Conservation (phyloP, 2,329 filamentous ascomycete genomes). For the Paecilomyces fulvus region DNA sequence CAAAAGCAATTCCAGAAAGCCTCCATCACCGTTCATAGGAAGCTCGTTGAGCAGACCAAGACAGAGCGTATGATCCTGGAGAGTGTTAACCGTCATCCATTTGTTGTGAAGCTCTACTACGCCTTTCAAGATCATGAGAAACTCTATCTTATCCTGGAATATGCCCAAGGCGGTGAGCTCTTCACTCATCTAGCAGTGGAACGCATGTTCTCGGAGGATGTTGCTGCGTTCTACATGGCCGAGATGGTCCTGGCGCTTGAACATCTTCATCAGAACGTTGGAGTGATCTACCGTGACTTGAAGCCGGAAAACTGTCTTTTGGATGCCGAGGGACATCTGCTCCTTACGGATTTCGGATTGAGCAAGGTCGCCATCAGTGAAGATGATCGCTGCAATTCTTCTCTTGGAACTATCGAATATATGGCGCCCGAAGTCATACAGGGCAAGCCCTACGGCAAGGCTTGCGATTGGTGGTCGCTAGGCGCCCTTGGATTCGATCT, state of each 20-base stretch:
- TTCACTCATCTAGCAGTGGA: slow-evolving; percentile 92
- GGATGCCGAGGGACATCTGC: slow-evolving; percentile 80
- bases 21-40: slow-evolving; percentile 88
- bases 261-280: slow-evolving; percentile 83
- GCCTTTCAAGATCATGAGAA: slow-evolving; percentile 98
- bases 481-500: slow-evolving; percentile 88
- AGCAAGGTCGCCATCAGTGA: slow-evolving; percentile 83
- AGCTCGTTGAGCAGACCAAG: slow-evolving; percentile 92
- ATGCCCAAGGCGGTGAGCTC: slow-evolving; percentile 91
- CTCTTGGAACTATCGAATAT: slow-evolving; percentile 93
- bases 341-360: slow-evolving; percentile 93
- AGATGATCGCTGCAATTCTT: slow-evolving; percentile 68
- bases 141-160: slow-evolving; percentile 93
- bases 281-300: slow-evolving; percentile 91
- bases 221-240: slow-evolving; percentile 94
- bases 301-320: slow-evolving; percentile 97
- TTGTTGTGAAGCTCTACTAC: slow-evolving; percentile 96
- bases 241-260: slow-evolving; percentile 93
- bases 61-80: slow-evolving; percentile 92
- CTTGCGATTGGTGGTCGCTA: slow-evolving; percentile 98
- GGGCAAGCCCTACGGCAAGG: slow-evolving; percentile 81
- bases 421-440: slow-evolving; percentile 95
- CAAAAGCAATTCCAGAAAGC: slow-evolving; percentile 99
- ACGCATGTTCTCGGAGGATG: slow-evolving; percentile 87
- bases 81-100: slow-evolving; percentile 91